Conservation (phyloP, 2,329 filamentous ascomycete genomes). For the Talaromyces marneffei region DNA sequence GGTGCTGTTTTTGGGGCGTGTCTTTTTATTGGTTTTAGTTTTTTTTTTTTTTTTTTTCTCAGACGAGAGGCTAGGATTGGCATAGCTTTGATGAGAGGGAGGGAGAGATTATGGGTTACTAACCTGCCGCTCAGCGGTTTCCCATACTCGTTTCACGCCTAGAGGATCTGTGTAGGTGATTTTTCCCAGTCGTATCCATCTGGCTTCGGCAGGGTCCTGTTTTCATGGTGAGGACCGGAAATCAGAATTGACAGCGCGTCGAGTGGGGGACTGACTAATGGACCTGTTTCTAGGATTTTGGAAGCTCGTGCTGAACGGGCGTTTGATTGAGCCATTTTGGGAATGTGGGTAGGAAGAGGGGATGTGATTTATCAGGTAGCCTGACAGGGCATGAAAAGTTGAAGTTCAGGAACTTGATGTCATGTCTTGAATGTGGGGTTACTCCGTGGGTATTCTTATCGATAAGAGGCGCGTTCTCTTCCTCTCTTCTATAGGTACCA, state of each 20-base stretch:
- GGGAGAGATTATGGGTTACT: background rate
- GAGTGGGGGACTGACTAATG: constrained; percentile 6
- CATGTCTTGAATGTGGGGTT: background rate
- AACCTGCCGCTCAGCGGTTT: constrained; percentile 42
- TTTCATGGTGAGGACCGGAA: background rate
- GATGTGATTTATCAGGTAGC: no score
- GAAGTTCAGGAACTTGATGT: background rate
- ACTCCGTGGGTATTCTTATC: no score
- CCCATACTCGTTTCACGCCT: constrained; percentile 40
- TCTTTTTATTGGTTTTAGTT: no score
- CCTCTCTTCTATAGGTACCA: background rate
- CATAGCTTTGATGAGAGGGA: background rate
- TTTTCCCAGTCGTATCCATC: constrained; percentile 40
- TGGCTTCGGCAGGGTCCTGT: constrained; percentile 35
- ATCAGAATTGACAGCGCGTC: background rate
- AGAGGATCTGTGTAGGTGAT: constrained; percentile 40
- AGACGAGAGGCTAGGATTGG: no score
- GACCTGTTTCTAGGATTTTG: constrained; percentile 9
- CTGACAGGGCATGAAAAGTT: background rate
- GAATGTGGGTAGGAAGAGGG: background rate
- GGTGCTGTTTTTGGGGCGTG: constrained; percentile 47
- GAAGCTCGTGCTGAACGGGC: constrained; percentile 6
- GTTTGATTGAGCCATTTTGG: background rate
- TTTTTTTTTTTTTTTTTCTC: no score
- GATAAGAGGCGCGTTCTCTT: background rate